Evolutionary conservation across 331 rosid genomes (phyloP), one percentile per base, ranked within the genome.

Genomic region (Saraca asoca): DNA sequence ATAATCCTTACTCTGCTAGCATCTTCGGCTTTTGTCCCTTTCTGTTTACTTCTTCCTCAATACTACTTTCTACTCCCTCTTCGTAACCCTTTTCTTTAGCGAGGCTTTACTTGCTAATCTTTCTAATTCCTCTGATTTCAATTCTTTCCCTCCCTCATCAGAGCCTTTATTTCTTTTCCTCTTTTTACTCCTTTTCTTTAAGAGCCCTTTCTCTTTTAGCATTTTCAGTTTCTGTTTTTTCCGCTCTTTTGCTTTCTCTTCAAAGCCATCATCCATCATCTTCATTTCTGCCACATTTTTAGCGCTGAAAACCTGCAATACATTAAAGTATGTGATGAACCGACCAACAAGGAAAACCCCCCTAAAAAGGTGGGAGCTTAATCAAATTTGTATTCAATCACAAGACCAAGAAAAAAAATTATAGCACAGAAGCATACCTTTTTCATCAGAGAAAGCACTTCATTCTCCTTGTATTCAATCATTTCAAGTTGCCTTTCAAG

Each of bases 241-340:
- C 50, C 95, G 78, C 66, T 83, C 91, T 55, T 88, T 72, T 14
- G 81, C 92, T 75, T 74, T 84, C 81, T 90, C 89, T 46, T 81
- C 91, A 74, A 86, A 90, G 24, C 90, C 96, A 57, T 85, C 91
- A 76, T 88, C 95, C 70, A 80, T 53, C 95, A 90, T 88, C 69
- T 80, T 90, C 91, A 90, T 90, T 35, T 31, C 68, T n/a, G 91
- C 96, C 18, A 86, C 92, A 41, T 81, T 83, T 64, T 79, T 84
- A 29, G 96, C 97, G 51, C 77, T 86, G 82, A 74, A 88, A 78
- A 90, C 95, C 97, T 94, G 76, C 71, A 53, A 10, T 38, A 37
- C 60, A 44, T 16, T 48, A 45, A 4, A 31, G 33, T 18, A 35
- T 64, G 10, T 53, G 35, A 62, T 11, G 69, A 68, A 33, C 18